Evolutionary conservation across 805 yeast species (phyloP), one percentile per base, ranked within the genome.

Genomic region (Candida golubevii): DNA sequence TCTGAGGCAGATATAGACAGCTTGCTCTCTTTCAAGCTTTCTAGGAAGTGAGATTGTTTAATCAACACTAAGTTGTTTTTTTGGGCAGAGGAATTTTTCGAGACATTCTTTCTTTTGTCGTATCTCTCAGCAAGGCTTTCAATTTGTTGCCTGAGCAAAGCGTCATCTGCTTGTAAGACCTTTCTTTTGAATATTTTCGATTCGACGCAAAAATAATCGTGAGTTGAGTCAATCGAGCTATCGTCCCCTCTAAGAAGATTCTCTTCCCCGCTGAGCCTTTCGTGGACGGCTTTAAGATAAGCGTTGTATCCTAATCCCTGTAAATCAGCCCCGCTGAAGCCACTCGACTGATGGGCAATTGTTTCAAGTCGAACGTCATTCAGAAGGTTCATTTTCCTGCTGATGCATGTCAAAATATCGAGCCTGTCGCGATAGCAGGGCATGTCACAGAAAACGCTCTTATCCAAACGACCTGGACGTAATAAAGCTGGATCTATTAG

Each of bases 381-480:
- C 11, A 60, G 67, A 8, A 88, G 59, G 14, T 66, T 68, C 85
- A 90, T 85, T 38, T 82, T 83, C 26, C 69, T 63, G 1, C 79
- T 71, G 35, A 85, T 75, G 11, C 82, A 73, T 36, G 61, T 50
- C 45, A 93, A 59, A 39, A 93, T 90, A 59, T 86, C 95, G 33
- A 79, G 59, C 31, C 98, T 67, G 53, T 88, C 95, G 5, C 74
- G 77, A 28, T 51, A 67, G 53, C 71, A 71, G 0, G 99, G 99
- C 75, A 93, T 77, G 57, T 85, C 93, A 68, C 99, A 91, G 7
- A 93, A 71, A 11, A 93, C 82, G 59, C 93, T 80, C 62, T 91
- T 93, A 62, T 93, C 99, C 56, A 93, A 74, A 68, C 99, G 81
- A 6, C 99, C 99, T 0, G 99, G 99, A 63, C 99, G 82, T 46